These are phyloP conservation scores for Geotrichum klebahnii DNA, from an alignment of 1,139 yeast genomes.

Conservation along the genomic window DNA sequence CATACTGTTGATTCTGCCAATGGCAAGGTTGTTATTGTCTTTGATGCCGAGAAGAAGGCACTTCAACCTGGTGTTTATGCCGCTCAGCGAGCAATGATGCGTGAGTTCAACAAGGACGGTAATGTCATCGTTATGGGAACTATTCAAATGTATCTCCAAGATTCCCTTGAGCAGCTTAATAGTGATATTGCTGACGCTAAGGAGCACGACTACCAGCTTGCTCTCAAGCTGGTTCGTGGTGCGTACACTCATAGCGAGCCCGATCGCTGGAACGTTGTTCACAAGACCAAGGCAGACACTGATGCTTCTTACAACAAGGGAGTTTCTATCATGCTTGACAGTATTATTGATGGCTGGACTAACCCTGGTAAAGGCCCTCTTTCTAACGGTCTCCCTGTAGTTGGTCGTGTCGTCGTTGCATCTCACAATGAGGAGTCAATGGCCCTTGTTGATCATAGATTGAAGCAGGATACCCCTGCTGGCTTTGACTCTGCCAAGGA, in stretches of 20 bases:
- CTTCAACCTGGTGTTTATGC: conserved; percentile 90
- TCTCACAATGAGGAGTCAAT: conserved; percentile 85
- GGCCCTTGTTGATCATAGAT: conserved; percentile 59
- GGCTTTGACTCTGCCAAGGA: conserved; percentile 28
- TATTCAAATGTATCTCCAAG: conserved; percentile 84
- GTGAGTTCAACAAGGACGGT: conserved; percentile 61
- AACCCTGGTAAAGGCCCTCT: conserved; percentile 36
- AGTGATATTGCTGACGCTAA: conserved; percentile 64
- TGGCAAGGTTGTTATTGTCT: conserved; percentile 79
- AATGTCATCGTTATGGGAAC: conserved; percentile 80
- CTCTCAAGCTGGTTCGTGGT: conserved; percentile 93
- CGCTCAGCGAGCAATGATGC: conserved; percentile 76
- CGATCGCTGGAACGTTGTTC: conserved; percentile 62
- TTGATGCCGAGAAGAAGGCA: conserved; percentile 89
- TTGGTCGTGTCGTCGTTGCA: conserved; percentile 88
- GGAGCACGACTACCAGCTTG: conserved; percentile 61
- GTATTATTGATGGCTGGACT: conserved; percentile 51
- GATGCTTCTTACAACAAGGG: conserved; percentile 74
- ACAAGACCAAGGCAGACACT: conserved; percentile 69
- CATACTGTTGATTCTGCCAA: conserved; percentile 65
- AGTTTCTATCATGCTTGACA: conserved; percentile 58
- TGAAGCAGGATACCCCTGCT: too few species aligned
- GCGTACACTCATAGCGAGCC: conserved; percentile 92
- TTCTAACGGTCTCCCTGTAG: conserved; percentile 37
- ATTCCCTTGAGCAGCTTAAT: conserved; percentile 58